These are phyloP conservation scores for Candida sakaeoensis DNA, from an alignment of 805 yeast genomes.

Conservation along the genomic window DNA sequence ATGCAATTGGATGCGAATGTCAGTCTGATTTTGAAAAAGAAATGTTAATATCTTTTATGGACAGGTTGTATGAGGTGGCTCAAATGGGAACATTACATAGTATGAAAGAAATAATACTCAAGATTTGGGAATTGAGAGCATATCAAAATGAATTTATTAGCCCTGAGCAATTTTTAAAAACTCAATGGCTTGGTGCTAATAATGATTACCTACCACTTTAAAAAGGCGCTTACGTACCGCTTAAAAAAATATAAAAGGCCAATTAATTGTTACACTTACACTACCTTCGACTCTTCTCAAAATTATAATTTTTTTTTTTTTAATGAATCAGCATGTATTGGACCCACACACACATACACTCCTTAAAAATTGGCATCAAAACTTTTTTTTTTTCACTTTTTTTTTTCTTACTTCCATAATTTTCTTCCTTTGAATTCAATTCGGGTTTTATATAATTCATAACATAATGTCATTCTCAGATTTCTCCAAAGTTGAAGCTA, in stretches of 20 bases:
- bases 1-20: slow-evolving; percentile 47
- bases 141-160: slow-evolving; percentile 23
- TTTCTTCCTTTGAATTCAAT: slow-evolving; percentile 6
- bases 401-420: slow-evolving; percentile 3
- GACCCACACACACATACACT: neutral
- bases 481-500: slow-evolving; percentile 68
- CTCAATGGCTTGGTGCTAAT: slow-evolving; percentile 47
- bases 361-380: slow-evolving; percentile 1
- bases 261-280: neutral
- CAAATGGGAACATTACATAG: slow-evolving; percentile 54
- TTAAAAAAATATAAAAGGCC: neutral
- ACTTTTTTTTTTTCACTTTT: neutral
- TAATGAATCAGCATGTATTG: neutral
- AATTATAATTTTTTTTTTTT: neutral
- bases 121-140: slow-evolving; percentile 39
- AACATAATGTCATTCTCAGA: slow-evolving; percentile 69
- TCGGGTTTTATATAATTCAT: slow-evolving; percentile 4
- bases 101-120: slow-evolving; percentile 38
- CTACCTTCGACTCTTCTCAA: slow-evolving; percentile 1
- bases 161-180: slow-evolving; percentile 41
- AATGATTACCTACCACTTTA: slow-evolving; percentile 47
- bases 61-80: slow-evolving; percentile 42
- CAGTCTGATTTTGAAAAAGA: slow-evolving; percentile 27
- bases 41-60: slow-evolving; percentile 30
- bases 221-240: neutral